These are phyloP conservation scores for Cordyceps militaris DNA, from an alignment of 2,329 filamentous ascomycete species.

Conservation along the genomic window DNA sequence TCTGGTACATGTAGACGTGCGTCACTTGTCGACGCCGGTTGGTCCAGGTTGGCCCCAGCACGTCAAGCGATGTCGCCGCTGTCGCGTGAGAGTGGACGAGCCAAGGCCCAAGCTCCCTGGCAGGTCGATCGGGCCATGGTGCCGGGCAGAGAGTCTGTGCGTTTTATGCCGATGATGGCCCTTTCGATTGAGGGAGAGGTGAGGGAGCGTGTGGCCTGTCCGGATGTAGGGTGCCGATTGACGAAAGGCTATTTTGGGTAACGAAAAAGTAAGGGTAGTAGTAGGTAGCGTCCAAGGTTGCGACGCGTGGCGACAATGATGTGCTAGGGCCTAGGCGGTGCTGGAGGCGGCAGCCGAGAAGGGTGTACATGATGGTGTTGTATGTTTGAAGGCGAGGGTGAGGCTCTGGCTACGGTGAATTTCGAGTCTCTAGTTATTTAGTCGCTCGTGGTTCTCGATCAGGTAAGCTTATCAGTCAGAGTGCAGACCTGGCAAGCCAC, in stretches of 20 bases:
- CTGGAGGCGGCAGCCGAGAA: no score
- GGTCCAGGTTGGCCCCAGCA: background rate
- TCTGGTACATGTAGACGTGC: no score
- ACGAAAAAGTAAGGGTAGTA: background rate
- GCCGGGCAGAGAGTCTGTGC: conserved; percentile 1
- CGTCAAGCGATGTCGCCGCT: background rate
- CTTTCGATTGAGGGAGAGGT: background rate
- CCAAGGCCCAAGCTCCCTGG: conserved; percentile 1
- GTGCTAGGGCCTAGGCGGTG: no score
- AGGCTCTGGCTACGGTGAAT: background rate
- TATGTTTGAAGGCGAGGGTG: background rate
- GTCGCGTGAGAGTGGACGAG: background rate
- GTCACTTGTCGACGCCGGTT: background rate
- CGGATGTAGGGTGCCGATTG: background rate
- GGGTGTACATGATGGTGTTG: no score
- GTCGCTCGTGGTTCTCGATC: background rate
- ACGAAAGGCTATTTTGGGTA: background rate
- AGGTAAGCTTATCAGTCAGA: background rate
- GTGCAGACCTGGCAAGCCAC: background rate
- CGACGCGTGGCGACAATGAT: no score
- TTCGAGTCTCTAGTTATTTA: background rate
- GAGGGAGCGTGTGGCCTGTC: background rate
- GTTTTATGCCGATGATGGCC: background rate
- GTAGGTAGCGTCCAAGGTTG: background rate
- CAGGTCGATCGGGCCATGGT: conserved; percentile 1